phyloP scores from a whole-genome alignment of 78 protist genomes.

The Monosiga brevicollis region DNA sequence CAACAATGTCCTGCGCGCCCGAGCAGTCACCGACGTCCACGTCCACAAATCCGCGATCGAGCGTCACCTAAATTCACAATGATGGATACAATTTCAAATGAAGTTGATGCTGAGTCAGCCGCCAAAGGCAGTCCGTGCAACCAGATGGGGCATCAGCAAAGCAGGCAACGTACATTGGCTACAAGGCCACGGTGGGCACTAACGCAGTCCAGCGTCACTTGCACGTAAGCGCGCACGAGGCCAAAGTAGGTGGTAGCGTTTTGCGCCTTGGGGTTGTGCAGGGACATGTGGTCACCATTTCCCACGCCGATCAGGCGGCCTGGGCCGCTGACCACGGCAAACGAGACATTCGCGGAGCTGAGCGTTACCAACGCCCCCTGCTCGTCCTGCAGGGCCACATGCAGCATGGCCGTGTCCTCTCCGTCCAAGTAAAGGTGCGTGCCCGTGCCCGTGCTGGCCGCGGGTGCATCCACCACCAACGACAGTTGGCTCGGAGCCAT shows the following conservation, averaged over 20 bases:
- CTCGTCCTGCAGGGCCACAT: neutral
- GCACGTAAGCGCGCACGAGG: conserved; percentile 16
- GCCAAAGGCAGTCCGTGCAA: no score
- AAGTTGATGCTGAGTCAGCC: no score
- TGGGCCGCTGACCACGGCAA: conserved; percentile 18
- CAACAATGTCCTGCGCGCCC: conserved; percentile 7
- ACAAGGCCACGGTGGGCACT: neutral
- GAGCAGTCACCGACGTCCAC: no score
- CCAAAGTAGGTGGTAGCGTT: conserved; percentile 5
- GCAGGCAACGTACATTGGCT: no score
- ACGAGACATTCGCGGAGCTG: conserved; percentile 1
- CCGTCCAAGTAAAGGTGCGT: conserved; percentile 10
- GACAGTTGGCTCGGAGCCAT: neutral
- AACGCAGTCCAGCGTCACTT: conserved; percentile 1
- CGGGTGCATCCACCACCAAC: conserved; percentile 7
- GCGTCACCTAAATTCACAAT: neutral
- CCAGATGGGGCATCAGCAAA: no score
- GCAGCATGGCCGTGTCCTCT: conserved; percentile 15
- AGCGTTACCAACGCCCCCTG: neutral
- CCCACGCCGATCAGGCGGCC: conserved; percentile 11
- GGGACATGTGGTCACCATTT: neutral
- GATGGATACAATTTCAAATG: neutral
- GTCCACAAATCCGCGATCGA: neutral
- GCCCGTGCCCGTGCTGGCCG: conserved; percentile 16
- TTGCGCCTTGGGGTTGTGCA: neutral